A percentile compares a stretch with the other conserved stretches of the same genome.
Evolutionary conservation across 108 stramenopile genomes (phyloP).

Genomic region (Cyclotella choctawhatcheeana): DNA sequence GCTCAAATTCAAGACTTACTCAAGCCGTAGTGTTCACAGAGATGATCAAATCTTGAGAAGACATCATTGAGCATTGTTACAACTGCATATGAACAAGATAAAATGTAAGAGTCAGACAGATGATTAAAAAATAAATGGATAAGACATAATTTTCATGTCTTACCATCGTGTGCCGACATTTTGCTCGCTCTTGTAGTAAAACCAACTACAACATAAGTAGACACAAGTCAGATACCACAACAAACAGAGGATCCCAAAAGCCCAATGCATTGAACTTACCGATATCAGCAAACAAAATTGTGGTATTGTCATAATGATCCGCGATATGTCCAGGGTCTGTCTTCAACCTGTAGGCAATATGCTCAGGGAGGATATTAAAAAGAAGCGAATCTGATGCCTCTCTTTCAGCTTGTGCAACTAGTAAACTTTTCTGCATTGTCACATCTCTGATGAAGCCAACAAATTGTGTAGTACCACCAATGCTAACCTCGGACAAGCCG

Average conservation of each 20-base stretch:
- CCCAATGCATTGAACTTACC: no score
- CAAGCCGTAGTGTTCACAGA: constrained; percentile 52
- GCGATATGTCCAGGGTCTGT: constrained; percentile 58
- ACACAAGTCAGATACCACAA: not conserved
- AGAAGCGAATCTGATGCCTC: constrained; percentile 15
- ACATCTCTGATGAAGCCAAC: constrained; percentile 26
- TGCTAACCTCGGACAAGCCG: constrained; percentile 33
- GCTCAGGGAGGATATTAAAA: constrained; percentile 14
- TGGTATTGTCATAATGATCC: constrained; percentile 61
- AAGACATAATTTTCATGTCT: not conserved
- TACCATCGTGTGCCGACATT: constrained; percentile 45
- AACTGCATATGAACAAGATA: constrained; percentile 24
- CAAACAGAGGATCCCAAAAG: not conserved
- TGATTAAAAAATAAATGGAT: not conserved
- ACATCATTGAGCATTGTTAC: constrained; percentile 57
- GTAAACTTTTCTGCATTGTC: constrained; percentile 11
- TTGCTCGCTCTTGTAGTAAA: constrained; percentile 54
- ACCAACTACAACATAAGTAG: constrained; percentile 23
- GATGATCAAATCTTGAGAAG: constrained; percentile 54
- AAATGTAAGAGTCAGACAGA: not conserved
- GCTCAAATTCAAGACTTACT: constrained; percentile 34
- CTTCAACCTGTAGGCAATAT: constrained; percentile 35
- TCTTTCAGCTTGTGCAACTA: not conserved
- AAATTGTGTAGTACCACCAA: constrained; percentile 4
- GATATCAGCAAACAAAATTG: constrained; percentile 67